Conservation (phyloP, 768 basidiomycete genomes). For the Cubamyces lactineus region DNA sequence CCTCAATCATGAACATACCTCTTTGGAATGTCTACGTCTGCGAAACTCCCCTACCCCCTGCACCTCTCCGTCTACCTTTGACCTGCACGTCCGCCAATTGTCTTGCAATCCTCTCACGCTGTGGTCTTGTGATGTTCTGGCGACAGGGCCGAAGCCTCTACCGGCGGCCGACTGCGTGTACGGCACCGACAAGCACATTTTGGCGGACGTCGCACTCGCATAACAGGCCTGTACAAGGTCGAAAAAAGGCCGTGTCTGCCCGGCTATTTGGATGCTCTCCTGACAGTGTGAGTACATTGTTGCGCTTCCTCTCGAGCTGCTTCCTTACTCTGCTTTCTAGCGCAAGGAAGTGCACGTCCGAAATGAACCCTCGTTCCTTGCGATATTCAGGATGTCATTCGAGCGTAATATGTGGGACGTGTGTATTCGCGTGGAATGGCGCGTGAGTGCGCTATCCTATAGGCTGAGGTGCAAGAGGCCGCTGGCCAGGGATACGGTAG, state of each 20-base stretch:
- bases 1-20: too few species aligned
- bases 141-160: constrained; percentile 1
- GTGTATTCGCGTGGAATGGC: not conserved
- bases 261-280: not conserved
- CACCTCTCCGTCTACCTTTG: too few species aligned
- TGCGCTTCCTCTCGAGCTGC: not conserved
- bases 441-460: too few species aligned
- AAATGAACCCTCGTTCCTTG: constrained; percentile 7
- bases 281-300: not conserved
- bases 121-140: constrained; percentile 8
- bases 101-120: constrained; percentile 7
- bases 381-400: not conserved
- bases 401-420: not conserved
- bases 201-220: not conserved
- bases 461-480: not conserved
- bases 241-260: not conserved
- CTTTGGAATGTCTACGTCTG: too few species aligned
- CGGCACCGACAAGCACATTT: not conserved
- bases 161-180: not conserved
- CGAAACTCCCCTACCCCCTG: too few species aligned
- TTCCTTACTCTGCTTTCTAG: constrained; percentile 9
- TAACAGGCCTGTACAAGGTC: not conserved
- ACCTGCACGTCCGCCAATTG: too few species aligned
- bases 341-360: not conserved
- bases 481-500: not conserved